A percentile compares a stretch with the other conserved stretches of the same genome.
Evolutionary conservation across 495 filamentous ascomycete genomes (phyloP).

Genomic region (Hypoxylon rickii): DNA sequence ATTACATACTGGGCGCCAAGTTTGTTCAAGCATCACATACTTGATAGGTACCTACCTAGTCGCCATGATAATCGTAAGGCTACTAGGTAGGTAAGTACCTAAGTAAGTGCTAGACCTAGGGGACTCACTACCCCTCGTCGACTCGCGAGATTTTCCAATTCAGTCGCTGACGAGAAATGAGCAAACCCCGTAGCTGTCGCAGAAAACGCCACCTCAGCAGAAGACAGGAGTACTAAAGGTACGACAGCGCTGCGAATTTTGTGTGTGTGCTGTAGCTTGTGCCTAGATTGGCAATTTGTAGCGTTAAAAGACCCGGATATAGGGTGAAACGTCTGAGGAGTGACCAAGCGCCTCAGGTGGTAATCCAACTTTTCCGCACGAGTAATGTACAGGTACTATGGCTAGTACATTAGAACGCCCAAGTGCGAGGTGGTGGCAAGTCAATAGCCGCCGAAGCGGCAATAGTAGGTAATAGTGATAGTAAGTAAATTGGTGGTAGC

Average conservation of each 20-base stretch:
- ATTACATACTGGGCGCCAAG: too few species aligned
- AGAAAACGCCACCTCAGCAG: constrained; percentile 8
- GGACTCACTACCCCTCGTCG: too few species aligned
- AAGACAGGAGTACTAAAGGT: too few species aligned
- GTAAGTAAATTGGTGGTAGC: constrained; percentile 15
- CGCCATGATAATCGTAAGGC: too few species aligned
- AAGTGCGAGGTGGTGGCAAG: constrained; percentile 25
- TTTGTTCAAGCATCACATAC: too few species aligned
- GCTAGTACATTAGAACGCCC: not conserved
- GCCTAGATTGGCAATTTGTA: not conserved
- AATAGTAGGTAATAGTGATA: constrained; percentile 14
- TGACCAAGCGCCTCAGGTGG: constrained; percentile 26
- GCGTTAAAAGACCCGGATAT: constrained; percentile 29
- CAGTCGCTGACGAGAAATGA: constrained; percentile 9
- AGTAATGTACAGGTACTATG: too few species aligned
- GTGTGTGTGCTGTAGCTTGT: too few species aligned
- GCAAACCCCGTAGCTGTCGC: constrained; percentile 5
- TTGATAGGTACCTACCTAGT: too few species aligned
- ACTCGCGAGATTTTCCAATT: too few species aligned
- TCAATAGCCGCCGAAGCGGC: constrained; percentile 27
- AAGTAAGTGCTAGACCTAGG: too few species aligned
- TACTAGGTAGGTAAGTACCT: too few species aligned
- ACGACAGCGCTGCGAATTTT: too few species aligned
- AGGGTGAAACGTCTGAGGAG: constrained; percentile 30
- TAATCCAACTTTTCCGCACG: constrained; percentile 12